Evolutionary conservation across 192 early-diverging fungal species (phyloP).

Genomic region (Gamsiella multidivaricata): DNA sequence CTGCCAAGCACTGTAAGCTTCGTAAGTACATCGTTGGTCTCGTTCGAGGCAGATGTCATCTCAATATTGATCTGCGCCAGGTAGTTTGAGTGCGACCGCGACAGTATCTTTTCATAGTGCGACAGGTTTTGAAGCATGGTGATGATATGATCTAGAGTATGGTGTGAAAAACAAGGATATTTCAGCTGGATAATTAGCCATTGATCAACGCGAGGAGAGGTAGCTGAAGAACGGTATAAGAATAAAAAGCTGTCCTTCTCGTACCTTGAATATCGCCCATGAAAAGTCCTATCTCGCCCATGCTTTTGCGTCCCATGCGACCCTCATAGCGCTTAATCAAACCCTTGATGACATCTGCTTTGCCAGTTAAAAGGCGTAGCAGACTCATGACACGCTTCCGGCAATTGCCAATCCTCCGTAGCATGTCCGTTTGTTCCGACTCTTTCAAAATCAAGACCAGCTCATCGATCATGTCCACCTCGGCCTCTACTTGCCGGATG

Average conservation of each 20-base stretch:
- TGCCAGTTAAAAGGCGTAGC: constrained; percentile 59
- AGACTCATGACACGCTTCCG: constrained; percentile 61
- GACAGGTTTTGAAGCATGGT: constrained; percentile 83
- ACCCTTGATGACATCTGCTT: constrained; percentile 67
- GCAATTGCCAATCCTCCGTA: constrained; percentile 63
- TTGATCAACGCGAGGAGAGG: no score
- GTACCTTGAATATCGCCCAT: constrained; percentile 81
- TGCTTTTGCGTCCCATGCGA: constrained; percentile 40
- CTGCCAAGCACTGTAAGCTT: constrained; percentile 89
- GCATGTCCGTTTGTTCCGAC: constrained; percentile 70
- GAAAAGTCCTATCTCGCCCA: constrained; percentile 74
- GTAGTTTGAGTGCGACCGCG: constrained; percentile 79
- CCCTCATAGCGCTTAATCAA: constrained; percentile 68
- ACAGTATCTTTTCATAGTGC: constrained; percentile 78
- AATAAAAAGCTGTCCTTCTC: neutral
- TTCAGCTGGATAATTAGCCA: no score
- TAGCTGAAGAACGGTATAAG: no score
- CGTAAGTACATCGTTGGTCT: constrained; percentile 89
- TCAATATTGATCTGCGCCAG: constrained; percentile 82
- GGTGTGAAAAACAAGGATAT: no score
- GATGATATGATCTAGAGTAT: constrained; percentile 74
- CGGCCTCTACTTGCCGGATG: constrained; percentile 79
- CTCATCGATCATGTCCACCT: constrained; percentile 86
- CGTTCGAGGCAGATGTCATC: constrained; percentile 78
- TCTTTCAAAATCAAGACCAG: constrained; percentile 80